Evolutionary conservation across 192 early-diverging fungal genomes (phyloP).

Genomic region (Coemansia sp.): DNA sequence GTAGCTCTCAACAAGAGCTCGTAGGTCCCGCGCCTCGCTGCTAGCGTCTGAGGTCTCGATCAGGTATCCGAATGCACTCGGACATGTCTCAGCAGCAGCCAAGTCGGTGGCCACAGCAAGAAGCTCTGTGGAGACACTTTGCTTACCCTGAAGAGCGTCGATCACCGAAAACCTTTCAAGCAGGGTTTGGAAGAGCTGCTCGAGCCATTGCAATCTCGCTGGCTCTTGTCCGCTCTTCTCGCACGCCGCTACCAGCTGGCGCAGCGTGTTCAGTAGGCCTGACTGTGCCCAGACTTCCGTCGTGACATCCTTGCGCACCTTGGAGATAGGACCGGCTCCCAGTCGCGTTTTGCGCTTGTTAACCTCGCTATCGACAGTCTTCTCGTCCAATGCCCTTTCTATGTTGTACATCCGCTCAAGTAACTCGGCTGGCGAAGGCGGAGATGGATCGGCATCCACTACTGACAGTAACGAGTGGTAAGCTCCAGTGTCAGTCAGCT

Average conservation of each 20-base stretch:
- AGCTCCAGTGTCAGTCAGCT: constrained; percentile 16
- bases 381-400: constrained; percentile 50
- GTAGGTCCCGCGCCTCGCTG: neutral
- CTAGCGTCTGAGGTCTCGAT: constrained; percentile 23
- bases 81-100: constrained; percentile 16
- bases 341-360: constrained; percentile 68
- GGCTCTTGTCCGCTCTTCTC: constrained; percentile 8
- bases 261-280: constrained; percentile 44
- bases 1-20: constrained; percentile 13
- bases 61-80: constrained; percentile 40
- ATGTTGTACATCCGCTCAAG: constrained; percentile 50
- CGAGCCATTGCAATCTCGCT: constrained; percentile 16
- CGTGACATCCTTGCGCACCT: constrained; percentile 64
- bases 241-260: constrained; percentile 19
- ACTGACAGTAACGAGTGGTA: constrained; percentile 16
- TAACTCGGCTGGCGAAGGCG: constrained; percentile 26
- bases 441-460: constrained; percentile 12
- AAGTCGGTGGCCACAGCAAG: constrained; percentile 25
- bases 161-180: constrained; percentile 20
- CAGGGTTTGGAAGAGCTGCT: constrained; percentile 32
- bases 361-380: constrained; percentile 64
- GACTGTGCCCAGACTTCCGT: constrained; percentile 69
- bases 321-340: constrained; percentile 64
- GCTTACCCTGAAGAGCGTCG: constrained; percentile 5
- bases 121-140: constrained; percentile 22